phyloP scores from a whole-genome alignment of 1,284 basidiomycete species.

The Sanguinoderma infundibulare region DNA sequence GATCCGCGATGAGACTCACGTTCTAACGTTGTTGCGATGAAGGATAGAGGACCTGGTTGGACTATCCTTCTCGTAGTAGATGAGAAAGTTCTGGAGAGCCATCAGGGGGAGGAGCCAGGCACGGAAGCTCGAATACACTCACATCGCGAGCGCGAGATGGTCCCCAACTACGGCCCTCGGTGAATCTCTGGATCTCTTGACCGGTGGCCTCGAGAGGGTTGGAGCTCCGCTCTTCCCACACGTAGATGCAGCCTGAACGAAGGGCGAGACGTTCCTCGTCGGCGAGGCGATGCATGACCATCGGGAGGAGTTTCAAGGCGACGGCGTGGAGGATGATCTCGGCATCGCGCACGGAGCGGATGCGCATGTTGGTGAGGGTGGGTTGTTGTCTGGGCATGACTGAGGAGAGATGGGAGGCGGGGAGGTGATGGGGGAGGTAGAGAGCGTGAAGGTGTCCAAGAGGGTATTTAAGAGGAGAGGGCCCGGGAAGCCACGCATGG shows the following conservation, averaged over 20 bases:
- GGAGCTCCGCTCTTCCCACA: slow-evolving; percentile 49
- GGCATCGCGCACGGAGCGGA: slow-evolving; percentile 45
- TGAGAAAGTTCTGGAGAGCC: slow-evolving; percentile 40
- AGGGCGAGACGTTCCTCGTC: slow-evolving; percentile 47
- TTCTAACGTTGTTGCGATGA: slow-evolving; percentile 30
- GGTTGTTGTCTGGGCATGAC: slow-evolving; percentile 39
- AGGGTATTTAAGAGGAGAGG: slow-evolving; percentile 20
- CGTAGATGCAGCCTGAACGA: slow-evolving; percentile 47
- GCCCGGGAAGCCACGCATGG: slow-evolving; percentile 13
- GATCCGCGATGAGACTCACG: slow-evolving; percentile 19
- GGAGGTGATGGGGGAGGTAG: slow-evolving; percentile 6
- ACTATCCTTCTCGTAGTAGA: slow-evolving; percentile 44
- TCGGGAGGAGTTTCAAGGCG: slow-evolving; percentile 38
- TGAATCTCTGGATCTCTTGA: slow-evolving; percentile 49
- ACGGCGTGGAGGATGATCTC: slow-evolving; percentile 50
- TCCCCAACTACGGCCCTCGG: slow-evolving; percentile 42
- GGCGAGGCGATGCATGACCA: slow-evolving; percentile 47
- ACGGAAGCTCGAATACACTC: slow-evolving; percentile 23
- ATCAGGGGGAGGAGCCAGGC: slow-evolving; percentile 6
- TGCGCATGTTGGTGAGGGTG: slow-evolving; percentile 44
- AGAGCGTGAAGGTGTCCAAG: neutral
- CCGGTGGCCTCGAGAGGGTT: slow-evolving; percentile 43
- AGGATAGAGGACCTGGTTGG: slow-evolving; percentile 36
- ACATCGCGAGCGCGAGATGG: slow-evolving; percentile 42
- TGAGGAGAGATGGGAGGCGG: slow-evolving; percentile 26